A percentile compares a stretch with the other conserved stretches of the same genome.
phyloP scores from a whole-genome alignment of 2,329 filamentous ascomycete genomes.

The Sporothrix sp. region DNA sequence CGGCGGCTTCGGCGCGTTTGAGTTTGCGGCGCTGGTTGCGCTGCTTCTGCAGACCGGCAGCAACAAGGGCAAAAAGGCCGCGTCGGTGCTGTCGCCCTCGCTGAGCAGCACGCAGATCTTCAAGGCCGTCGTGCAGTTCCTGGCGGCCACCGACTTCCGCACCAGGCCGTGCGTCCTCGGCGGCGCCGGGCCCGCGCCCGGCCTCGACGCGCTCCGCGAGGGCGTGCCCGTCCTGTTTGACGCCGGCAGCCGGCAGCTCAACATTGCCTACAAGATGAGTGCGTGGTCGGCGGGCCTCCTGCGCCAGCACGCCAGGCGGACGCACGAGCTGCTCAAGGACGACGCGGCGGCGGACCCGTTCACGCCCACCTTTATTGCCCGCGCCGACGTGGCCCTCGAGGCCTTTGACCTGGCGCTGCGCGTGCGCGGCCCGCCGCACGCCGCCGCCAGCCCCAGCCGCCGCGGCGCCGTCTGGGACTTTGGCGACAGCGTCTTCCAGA shows the following conservation, averaged over 20 bases:
- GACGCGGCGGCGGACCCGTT: constrained; percentile 68
- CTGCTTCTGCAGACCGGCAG: constrained; percentile 71
- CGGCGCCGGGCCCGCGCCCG: constrained; percentile 30
- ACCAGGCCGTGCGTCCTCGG: constrained; percentile 53
- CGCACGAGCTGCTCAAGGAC: constrained; percentile 66
- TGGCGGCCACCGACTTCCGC: constrained; percentile 62
- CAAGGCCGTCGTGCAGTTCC: constrained; percentile 84
- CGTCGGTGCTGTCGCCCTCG: constrained; percentile 56
- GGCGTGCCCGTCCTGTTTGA: constrained; percentile 67
- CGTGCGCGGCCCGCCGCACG: constrained; percentile 20
- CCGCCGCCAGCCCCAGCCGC: constrained; percentile 22
- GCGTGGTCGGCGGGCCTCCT: constrained; percentile 70
- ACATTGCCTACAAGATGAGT: constrained; percentile 85
- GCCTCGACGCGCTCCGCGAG: constrained; percentile 27
- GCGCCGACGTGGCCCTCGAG: constrained; percentile 43
- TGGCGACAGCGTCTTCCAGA: constrained; percentile 49
- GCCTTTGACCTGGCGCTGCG: constrained; percentile 43
- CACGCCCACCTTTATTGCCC: constrained; percentile 69
- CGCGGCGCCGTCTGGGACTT: constrained; percentile 37
- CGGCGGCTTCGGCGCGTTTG: constrained; percentile 88
- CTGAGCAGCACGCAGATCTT: constrained; percentile 91
- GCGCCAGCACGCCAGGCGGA: constrained; percentile 63
- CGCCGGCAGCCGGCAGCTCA: constrained; percentile 56
- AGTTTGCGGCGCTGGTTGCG: constrained; percentile 76
- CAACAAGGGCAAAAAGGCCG: constrained; percentile 8